Evolutionary conservation across 257 asterid genomes (phyloP).

Genomic region (Solanum pimpinellifolium): DNA sequence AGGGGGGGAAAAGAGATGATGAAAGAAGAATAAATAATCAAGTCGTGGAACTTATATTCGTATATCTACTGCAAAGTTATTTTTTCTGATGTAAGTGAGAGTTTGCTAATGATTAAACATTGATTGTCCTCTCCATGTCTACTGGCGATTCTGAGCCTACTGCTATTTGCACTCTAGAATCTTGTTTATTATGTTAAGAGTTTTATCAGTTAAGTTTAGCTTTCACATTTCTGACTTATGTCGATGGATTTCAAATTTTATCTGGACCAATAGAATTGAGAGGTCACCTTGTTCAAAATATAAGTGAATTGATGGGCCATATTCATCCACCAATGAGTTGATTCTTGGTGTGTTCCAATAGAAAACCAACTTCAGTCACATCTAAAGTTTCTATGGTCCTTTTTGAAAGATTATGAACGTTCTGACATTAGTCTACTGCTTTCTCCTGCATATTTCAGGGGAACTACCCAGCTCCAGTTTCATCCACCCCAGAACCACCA

Average conservation of each 20-base stretch:
- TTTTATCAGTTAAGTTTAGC: not conserved
- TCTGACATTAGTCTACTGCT: not conserved
- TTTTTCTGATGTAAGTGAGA: not conserved
- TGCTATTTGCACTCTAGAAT: not conserved
- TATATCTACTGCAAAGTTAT: not conserved
- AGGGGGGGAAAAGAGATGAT: not conserved
- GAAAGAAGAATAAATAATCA: not conserved
- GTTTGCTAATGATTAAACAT: not conserved
- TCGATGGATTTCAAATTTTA: not conserved
- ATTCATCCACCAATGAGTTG: not conserved
- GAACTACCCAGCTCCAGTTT: constrained; percentile 33
- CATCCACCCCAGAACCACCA: constrained; percentile 45
- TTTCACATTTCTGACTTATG: not conserved
- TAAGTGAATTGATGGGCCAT: not conserved
- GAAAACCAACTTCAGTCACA: not conserved
- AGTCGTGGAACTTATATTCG: not conserved
- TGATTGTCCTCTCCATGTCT: not conserved
- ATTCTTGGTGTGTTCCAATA: not conserved
- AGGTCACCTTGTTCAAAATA: not conserved
- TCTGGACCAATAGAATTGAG: not conserved
- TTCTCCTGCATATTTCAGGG: constrained; percentile 29
- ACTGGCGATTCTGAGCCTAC: not conserved
- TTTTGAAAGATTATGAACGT: not conserved
- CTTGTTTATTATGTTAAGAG: not conserved
- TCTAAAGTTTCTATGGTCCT: not conserved